Evolutionary conservation across 208 protist genomes (phyloP), one percentile per base, ranked within the genome.

Genomic region (Leishmania mexicana): DNA sequence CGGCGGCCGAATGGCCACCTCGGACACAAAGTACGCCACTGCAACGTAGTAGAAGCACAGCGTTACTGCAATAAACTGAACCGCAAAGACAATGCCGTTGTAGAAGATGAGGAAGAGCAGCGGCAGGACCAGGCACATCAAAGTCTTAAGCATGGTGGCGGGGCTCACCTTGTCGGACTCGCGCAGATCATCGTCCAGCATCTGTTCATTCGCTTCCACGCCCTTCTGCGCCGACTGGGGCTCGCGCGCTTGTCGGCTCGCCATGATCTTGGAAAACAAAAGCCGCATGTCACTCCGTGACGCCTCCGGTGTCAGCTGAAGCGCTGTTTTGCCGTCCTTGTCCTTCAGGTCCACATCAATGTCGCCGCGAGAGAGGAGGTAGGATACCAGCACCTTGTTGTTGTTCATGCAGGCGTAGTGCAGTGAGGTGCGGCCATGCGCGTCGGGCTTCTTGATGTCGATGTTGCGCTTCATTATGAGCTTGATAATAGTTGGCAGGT

Each of bases 21-120:
- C 96, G n/a, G 93, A 93, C 38, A 97, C 92, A 84, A 98, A 96
- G 85, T 96, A 98, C 31, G 93, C 94, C 81, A 95, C 60, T 4
- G 87, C 88, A 2, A 95, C 7, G 81, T 90, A 94, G 75, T 97
- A 97, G 70, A 94, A 98, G n/a, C 78, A 65, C n/a, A 94, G 35
- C 8, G 92, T 92, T 17, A 87, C 53, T 0, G 84, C 58, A 70
- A 96, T 87, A 75, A 95, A 98, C 68, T 90, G 84, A 10, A 93
- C 3, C 1, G 91, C 91, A 72, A 97, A 97, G 17, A 90, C 35
- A 6, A 93, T 5, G 31, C 93, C 93, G 67, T 96, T 97, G 80
- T 90, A 90, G 60, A 96, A 92, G n/a, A 98, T 89, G 38, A 97
- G 86, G 45, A 94, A 79, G 38, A 96, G 80, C 77, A 97, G 87